A percentile compares a stretch with the other conserved stretches of the same genome.
These are phyloP conservation scores for Fusarium graminum DNA, from an alignment of 2,329 filamentous ascomycete genomes.

Conservation along the genomic window DNA sequence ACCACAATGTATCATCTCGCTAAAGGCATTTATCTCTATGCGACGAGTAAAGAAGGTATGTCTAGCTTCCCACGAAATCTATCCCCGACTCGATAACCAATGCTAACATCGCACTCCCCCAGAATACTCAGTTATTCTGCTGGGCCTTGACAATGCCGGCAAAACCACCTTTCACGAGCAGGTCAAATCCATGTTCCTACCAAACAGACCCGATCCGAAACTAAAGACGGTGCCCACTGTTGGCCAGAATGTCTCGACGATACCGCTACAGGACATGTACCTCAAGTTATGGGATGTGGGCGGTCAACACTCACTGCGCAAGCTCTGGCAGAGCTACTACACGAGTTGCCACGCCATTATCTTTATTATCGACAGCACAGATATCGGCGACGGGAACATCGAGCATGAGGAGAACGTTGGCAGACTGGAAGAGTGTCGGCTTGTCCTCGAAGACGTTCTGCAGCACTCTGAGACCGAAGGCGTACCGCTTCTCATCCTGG, in stretches of 20 bases:
- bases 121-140: slow-evolving; percentile 98
- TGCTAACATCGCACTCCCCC: slow-evolving; percentile 23
- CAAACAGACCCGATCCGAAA: slow-evolving; percentile 72
- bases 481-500: slow-evolving; percentile 90
- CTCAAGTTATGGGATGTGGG: slow-evolving; percentile 99
- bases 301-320: slow-evolving; percentile 88
- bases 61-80: slow-evolving; percentile 39
- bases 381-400: slow-evolving; percentile 86
- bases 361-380: slow-evolving; percentile 95
- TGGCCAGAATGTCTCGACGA: slow-evolving; percentile 94
- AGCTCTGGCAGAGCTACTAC: slow-evolving; percentile 97
- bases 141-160: slow-evolving; percentile 97
- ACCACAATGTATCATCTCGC: slow-evolving; percentile 89
- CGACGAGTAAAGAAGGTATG: slow-evolving; percentile 93
- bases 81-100: slow-evolving; percentile 1
- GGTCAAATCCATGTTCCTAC: slow-evolving; percentile 88
- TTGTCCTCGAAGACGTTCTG: slow-evolving; percentile 91
- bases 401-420: slow-evolving; percentile 64
- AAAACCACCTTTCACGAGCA: slow-evolving; percentile 98
- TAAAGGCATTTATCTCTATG: slow-evolving; percentile 94
- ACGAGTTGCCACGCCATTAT: slow-evolving; percentile 94
- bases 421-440: slow-evolving; percentile 86
- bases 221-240: slow-evolving; percentile 94
- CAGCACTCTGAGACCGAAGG: slow-evolving; percentile 89
- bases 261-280: slow-evolving; percentile 93